phyloP scores from a whole-genome alignment of 2,329 filamentous ascomycete species.

The Aschersonia sp. region DNA sequence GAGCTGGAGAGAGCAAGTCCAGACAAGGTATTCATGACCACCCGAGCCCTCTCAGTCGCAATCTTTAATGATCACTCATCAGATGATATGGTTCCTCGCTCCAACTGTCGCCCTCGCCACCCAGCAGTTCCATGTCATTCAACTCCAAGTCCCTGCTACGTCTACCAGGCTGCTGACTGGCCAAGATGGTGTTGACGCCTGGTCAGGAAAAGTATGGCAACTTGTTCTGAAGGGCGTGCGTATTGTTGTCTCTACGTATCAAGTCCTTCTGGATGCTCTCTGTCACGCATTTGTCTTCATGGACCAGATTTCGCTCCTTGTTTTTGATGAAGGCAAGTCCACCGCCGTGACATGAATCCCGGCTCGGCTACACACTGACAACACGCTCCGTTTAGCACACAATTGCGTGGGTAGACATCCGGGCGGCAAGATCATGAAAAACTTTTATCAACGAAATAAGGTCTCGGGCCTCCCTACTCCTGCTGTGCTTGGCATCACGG shows the following conservation, averaged over 20 bases:
- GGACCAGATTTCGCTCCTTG: constrained; percentile 46
- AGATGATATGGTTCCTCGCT: constrained; percentile 58
- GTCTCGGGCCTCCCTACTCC: constrained; percentile 31
- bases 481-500: constrained; percentile 63
- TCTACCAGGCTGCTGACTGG: constrained; percentile 52
- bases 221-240: constrained; percentile 46
- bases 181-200: constrained; percentile 54
- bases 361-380: background rate
- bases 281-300: constrained; percentile 60
- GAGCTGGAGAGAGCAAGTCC: constrained; percentile 41
- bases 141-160: constrained; percentile 42
- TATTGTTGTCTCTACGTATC: constrained; percentile 66
- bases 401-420: constrained; percentile 53
- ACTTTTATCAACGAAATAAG: constrained; percentile 48
- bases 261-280: constrained; percentile 61
- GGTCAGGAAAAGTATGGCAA: constrained; percentile 58
- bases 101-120: constrained; percentile 53
- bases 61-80: background rate
- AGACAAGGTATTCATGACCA: constrained; percentile 35
- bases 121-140: constrained; percentile 51
- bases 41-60: background rate
- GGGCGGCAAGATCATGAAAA: constrained; percentile 56
- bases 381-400: constrained; percentile 39
- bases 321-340: constrained; percentile 67
- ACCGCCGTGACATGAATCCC: background rate